Evolutionary conservation across 257 asterid genomes (phyloP).

Genomic region (Salvia rosmarinus): DNA sequence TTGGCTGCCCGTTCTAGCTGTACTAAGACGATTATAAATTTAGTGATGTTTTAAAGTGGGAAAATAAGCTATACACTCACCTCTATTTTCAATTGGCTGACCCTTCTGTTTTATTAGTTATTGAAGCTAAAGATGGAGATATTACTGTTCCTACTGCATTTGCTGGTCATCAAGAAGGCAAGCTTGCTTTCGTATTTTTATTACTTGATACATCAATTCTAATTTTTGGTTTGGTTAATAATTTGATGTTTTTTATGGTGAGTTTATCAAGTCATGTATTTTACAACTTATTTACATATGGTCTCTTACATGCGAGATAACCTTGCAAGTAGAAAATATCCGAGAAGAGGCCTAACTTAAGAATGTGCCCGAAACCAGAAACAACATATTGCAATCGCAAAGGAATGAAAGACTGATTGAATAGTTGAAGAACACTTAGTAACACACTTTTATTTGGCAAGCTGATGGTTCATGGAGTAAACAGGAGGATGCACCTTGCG

Average conservation of each 20-base stretch:
- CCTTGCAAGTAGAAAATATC: not conserved
- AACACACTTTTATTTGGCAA: not conserved
- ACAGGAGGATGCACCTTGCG: conserved; percentile 14
- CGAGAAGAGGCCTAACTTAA: not conserved
- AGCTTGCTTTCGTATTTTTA: conserved; percentile 9
- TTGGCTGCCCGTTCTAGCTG: conserved; percentile 1
- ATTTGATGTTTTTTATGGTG: not conserved
- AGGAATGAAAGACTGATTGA: conserved; percentile 11
- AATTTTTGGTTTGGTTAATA: not conserved
- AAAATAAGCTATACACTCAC: not conserved
- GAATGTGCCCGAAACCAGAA: not conserved
- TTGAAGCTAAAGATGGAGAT: conserved; percentile 73
- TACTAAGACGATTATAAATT: not conserved
- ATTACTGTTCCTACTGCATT: conserved; percentile 70
- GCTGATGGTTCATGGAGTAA: not conserved
- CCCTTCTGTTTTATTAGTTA: conserved; percentile 47
- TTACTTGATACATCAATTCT: conserved; percentile 18
- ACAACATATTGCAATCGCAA: not conserved
- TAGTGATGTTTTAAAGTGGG: not conserved
- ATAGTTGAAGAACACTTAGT: conserved; percentile 11
- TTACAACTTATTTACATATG: conserved; percentile 2
- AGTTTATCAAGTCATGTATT: not conserved
- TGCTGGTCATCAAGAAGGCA: conserved; percentile 82
- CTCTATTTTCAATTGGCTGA: conserved; percentile 25
- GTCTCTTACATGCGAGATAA: conserved; percentile 1